A percentile compares a stretch with the other conserved stretches of the same genome.
phyloP scores from a whole-genome alignment of 2,329 filamentous ascomycete species.

The Fusarium tupiense region DNA sequence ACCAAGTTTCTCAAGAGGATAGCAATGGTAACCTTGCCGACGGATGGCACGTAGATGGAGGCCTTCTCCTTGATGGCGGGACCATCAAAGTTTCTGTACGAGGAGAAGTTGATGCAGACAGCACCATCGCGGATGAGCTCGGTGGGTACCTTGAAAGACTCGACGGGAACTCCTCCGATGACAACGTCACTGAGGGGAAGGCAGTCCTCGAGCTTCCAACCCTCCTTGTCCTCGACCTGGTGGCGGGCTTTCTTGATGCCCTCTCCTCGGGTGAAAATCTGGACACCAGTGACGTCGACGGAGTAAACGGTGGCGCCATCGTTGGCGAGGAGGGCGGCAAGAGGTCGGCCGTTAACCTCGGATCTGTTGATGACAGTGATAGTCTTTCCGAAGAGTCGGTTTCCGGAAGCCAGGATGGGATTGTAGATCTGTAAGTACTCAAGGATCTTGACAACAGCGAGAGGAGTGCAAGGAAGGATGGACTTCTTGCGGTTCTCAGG shows the following conservation, averaged over 20 bases:
- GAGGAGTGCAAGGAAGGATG: constrained; percentile 92
- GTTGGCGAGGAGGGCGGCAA: constrained; percentile 93
- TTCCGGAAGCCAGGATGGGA: constrained; percentile 89
- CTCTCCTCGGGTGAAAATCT: constrained; percentile 89
- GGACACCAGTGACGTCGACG: constrained; percentile 90
- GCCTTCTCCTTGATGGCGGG: constrained; percentile 93
- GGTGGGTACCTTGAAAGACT: constrained; percentile 89
- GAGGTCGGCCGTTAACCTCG: constrained; percentile 92
- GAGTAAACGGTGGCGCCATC: constrained; percentile 96
- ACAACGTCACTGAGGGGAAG: constrained; percentile 92
- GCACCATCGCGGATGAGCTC: constrained; percentile 86
- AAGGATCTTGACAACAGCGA: constrained; percentile 96
- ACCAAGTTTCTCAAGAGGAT: constrained; percentile 89
- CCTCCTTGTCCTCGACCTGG: constrained; percentile 84
- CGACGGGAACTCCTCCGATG: constrained; percentile 89
- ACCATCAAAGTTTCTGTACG: constrained; percentile 89
- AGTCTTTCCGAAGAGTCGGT: constrained; percentile 90
- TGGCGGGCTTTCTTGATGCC: constrained; percentile 88
- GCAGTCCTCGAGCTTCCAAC: constrained; percentile 81
- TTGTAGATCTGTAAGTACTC: constrained; percentile 98
- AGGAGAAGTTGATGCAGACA: constrained; percentile 99
- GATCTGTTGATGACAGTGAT: constrained; percentile 97
- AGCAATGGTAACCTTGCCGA: constrained; percentile 97
- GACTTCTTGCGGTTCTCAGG: constrained; percentile 84
- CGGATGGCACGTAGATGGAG: constrained; percentile 95